Evolutionary conservation across 768 basidiomycete species (phyloP), one percentile per base, ranked within the genome.

Genomic region (Paxillus involutus): DNA sequence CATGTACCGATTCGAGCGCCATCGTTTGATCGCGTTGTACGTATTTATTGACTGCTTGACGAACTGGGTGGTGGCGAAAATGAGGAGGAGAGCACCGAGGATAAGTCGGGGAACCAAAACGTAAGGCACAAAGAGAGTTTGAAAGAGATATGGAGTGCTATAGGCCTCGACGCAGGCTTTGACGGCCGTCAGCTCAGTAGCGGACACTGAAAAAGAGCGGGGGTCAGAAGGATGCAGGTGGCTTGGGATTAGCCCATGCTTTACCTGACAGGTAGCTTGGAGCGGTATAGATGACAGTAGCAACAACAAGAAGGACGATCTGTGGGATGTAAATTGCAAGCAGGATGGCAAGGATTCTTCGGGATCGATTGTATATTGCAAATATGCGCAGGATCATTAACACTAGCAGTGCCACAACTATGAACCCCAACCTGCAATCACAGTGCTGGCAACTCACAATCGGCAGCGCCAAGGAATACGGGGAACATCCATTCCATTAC

Each of bases 351-450:
- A 65, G 43, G 33, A 65, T 26, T 11, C 43, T 30, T 51, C 16
- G 61, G 17, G 61, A 61, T 36, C 40, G 47, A n/a, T 39, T 21
- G 40, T 66, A 66, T 48, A 67, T 53, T 19, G 65, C 62, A 30
- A n/a, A n/a, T n/a, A n/a, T n/a, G n/a, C n/a, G n/a, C n/a, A n/a
- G n/a, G n/a, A n/a, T n/a, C n/a, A n/a, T n/a, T 65, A 59, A 41
- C 12, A 64, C 64, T 65, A 17, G 36, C 36, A 3, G 36, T n/a
- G 16, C 16, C 36, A 37, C 12, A 12, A 12, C 16, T 6, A 3
- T 37, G 4, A 37, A 13, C 11, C 36, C 16, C 4, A n/a, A n/a
- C 36, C 35, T 12, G 7, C n/a, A 3, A 36, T 9, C 9, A 19
- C 30, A 19, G 6, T n/a, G 36, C 36, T 30, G 30, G 30, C 30